Base-by-base conservation (phyloP, 2,329 filamentous ascomycete species). In the Xylariales sp. region DNA sequence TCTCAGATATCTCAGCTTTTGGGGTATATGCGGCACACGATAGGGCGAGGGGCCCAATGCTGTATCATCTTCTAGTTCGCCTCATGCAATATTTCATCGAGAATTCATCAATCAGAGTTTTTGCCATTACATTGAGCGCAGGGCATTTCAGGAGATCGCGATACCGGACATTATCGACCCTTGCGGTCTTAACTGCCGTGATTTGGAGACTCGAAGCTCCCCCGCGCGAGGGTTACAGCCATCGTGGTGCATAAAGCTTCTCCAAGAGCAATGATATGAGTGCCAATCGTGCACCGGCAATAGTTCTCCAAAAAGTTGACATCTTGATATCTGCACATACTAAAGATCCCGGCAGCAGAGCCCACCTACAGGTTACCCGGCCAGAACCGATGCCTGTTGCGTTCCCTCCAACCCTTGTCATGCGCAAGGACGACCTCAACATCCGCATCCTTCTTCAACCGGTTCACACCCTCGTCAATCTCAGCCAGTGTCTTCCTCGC, bases 351-450 rank as follows among this genome's bases (percentile, higher is more conserved):
- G 30, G 49, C 18, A 41, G 10, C 4, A 32, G n/a, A 36, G 30
- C 7, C 30, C 4, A 30, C 39, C 50, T 67, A 78, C 41, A 78
- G 59, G 7, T 45, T 70, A n/a, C 75, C 75, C 18, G 77, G 77
- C 74, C 74, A 78, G 48, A 80, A 79, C 32, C 78, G 75, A 34
- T 69, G 69, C 52, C 55, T 53, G 69, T 83, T 83, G 62, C 49
- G 57, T 70, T 82, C 80, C 69, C 78, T 80, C 84, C 84, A 87
- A 1, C 64, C 79, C 58, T 76, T 79, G 74, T 86, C 84, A 80
- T 86, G 84, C 64, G 84, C 84, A 7, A 85, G 80, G 55, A 86
- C 78, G 28, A 86, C 76, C 75, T 87, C 84, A 5, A 86, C 81
- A 1, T 81, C 78, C 18, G 64, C 52, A 12, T 62, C 69, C 10